Evolutionary conservation across 108 stramenopile genomes (phyloP), one percentile per base, ranked within the genome.

Genomic region (Nitzschia putrida): DNA sequence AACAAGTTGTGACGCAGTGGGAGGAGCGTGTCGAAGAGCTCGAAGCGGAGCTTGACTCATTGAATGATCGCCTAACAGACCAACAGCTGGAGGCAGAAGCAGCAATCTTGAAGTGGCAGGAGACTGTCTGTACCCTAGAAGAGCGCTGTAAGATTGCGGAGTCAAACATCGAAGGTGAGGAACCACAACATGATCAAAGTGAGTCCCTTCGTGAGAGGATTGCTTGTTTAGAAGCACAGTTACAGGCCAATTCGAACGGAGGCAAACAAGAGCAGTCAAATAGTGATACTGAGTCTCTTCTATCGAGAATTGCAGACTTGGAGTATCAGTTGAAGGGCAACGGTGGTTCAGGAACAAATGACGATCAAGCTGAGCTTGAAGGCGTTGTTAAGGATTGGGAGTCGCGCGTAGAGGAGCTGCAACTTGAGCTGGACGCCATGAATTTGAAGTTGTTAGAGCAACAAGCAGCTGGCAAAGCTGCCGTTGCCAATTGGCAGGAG

Each of bases 381-480:
- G 22, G 13, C 4, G 54, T 55, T 13, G 24, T 55, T 2, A 21
- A 9, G 54, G 6, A 55, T 3, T 26, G 20, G 75, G 21, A 38
- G 14, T 69, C 71, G 23, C 43, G 68, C 49, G 55, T 71, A 22
- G 18, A 50, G 9, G 57, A 52, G 50, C 39, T 89, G 56, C 80
- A 87, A 59, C 39, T 71, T 9, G 77, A 65, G 14, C 49, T 87
- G 20, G 21, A 47, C 37, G 42, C 60, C 10, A 64, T 85, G 53
- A 61, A 83, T 68, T 47, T 61, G 14, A 76, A 85, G 57, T 49
- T 88, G 23, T 52, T 69, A 52, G 76, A 79, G 24, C 85, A 84
- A 67, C 77, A 85, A 52, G 64, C 77, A 13, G 90, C 87, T 59
- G 85, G 87, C 13, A 47, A 73, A n/a, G 74, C 78, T 18, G 85